phyloP scores from a whole-genome alignment of 306 rosid genomes.

The Astragalus glycyphyllos region DNA sequence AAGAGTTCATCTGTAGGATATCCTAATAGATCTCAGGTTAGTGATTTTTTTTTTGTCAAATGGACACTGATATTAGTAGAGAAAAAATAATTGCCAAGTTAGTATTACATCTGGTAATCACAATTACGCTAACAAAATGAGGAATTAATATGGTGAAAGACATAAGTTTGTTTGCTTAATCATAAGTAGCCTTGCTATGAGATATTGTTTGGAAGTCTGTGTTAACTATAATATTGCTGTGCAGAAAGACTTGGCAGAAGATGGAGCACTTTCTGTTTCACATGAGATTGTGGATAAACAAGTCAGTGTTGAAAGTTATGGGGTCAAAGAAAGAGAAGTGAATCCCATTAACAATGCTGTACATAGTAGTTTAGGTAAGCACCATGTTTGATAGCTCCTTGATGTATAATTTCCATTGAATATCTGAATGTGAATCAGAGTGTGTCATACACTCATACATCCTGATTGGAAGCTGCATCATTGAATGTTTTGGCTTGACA shows the following conservation, averaged over 20 bases:
- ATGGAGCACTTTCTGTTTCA: conserved; percentile 41
- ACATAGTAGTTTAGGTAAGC: conserved; percentile 61
- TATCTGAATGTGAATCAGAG: conserved; percentile 21
- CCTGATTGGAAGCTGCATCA: conserved; percentile 27
- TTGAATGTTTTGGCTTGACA: conserved; percentile 38
- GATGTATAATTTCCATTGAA: conserved; percentile 17
- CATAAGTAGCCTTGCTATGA: conserved; percentile 26
- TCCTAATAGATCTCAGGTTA: conserved; percentile 54
- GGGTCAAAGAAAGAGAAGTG: conserved; percentile 43
- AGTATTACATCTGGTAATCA: conserved; percentile 43
- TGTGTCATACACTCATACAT: not conserved
- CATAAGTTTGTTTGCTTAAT: conserved; percentile 41
- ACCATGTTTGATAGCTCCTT: conserved; percentile 36
- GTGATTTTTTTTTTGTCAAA: conserved; percentile 30
- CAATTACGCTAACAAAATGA: conserved; percentile 42
- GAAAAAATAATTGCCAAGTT: conserved; percentile 34
- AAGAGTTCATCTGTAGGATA: conserved; percentile 46
- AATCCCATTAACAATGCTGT: conserved; percentile 42
- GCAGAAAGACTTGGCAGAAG: conserved; percentile 51
- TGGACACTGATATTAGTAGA: conserved; percentile 20
- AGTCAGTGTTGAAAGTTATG: conserved; percentile 29
- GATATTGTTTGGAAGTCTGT: conserved; percentile 33
- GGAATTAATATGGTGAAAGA: conserved; percentile 34
- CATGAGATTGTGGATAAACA: conserved; percentile 40
- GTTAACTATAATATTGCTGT: conserved; percentile 42